A percentile compares a stretch with the other conserved stretches of the same genome.
phyloP scores from a whole-genome alignment of 2,329 filamentous ascomycete genomes.

The Pseudogymnoascus sp. region DNA sequence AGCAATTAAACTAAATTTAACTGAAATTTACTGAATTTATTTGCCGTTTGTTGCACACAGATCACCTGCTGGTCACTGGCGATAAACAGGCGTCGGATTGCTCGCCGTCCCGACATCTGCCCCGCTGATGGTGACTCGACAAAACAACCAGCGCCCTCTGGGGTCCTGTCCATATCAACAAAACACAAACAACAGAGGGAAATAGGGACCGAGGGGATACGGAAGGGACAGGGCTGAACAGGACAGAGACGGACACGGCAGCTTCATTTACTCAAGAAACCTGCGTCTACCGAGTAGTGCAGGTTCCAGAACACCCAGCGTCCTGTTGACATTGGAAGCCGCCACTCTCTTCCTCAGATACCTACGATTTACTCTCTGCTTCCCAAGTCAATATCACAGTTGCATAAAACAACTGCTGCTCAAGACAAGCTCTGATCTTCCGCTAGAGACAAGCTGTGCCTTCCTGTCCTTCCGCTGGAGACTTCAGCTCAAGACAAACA shows the following conservation, averaged over 20 bases:
- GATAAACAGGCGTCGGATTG: conserved; percentile 5
- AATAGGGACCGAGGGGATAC: not conserved
- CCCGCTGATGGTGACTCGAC: conserved; percentile 3
- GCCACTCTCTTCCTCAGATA: not conserved
- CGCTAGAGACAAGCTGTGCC: not conserved
- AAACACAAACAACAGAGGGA: not conserved
- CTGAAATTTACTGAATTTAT: not conserved
- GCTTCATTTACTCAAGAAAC: not conserved
- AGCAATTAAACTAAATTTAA: not conserved
- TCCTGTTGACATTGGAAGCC: not conserved
- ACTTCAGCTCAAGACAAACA: not conserved
- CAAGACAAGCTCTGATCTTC: not conserved
- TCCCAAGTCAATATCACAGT: not conserved
- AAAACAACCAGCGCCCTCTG: not conserved
- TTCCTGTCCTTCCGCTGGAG: not conserved
- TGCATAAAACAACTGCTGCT: not conserved
- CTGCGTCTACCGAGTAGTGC: not conserved
- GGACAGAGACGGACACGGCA: not conserved
- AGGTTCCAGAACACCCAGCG: not conserved
- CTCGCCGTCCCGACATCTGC: conserved; percentile 1
- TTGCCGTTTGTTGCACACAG: not conserved
- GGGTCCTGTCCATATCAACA: conserved; percentile 5
- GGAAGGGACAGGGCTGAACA: not conserved
- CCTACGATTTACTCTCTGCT: not conserved
- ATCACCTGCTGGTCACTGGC: not conserved